Conservation (phyloP, 257 asterid genomes). For the Linaria vulgaris region DNA sequence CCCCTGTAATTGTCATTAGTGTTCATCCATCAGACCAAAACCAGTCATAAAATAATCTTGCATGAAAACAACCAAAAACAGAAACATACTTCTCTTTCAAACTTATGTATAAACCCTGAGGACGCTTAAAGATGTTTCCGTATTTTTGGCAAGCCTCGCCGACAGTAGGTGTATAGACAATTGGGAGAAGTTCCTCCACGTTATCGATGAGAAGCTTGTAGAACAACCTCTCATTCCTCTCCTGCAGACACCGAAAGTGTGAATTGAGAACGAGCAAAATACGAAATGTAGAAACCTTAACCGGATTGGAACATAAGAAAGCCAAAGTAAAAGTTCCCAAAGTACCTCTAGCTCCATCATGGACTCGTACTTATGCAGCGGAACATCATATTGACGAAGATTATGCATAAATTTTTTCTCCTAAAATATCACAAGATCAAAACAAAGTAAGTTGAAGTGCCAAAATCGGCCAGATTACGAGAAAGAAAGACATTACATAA, state of each 20-base stretch:
- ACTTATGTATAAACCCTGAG: conserved; percentile 90
- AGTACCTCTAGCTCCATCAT: conserved; percentile 86
- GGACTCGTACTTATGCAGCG: conserved; percentile 74
- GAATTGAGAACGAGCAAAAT: neutral
- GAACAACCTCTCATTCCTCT: conserved; percentile 86
- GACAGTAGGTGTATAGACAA: conserved; percentile 87
- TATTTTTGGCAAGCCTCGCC: conserved; percentile 98
- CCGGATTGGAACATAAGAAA: no score
- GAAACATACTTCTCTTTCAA: conserved; percentile 77
- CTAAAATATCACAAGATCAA: conserved; percentile 35
- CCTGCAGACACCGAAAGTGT: conserved; percentile 43
- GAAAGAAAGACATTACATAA: neutral
- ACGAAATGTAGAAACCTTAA: neutral
- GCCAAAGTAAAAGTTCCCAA: neutral
- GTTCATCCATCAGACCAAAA: conserved; percentile 22
- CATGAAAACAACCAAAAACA: neutral
- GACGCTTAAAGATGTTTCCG: conserved; percentile 83
- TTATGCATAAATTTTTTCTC: conserved; percentile 66
- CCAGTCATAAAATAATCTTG: neutral
- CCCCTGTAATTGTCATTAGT: conserved; percentile 49
- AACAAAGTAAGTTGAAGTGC: neutral
- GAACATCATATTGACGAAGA: conserved; percentile 65
- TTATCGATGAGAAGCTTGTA: conserved; percentile 87
- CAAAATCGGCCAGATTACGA: neutral
- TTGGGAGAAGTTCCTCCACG: conserved; percentile 88